Evolutionary conservation across 768 basidiomycete species (phyloP).

Genomic region (Mycena metata): DNA sequence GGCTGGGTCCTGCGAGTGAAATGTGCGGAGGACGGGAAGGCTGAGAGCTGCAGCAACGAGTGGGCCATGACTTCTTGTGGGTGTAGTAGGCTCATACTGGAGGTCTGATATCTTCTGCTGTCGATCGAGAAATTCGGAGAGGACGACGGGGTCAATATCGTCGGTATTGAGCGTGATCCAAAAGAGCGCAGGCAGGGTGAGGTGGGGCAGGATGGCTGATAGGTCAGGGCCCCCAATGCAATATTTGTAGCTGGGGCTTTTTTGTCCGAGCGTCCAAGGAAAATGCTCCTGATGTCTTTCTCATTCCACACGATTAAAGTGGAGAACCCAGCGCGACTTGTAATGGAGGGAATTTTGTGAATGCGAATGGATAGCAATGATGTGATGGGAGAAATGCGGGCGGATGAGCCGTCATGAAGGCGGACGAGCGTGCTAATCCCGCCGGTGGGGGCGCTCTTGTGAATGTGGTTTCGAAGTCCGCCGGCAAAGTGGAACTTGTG

Average conservation of each 20-base stretch:
- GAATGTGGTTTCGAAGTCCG: background rate
- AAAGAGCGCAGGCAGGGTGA: constrained; percentile 1
- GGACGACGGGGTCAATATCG: background rate
- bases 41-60: background rate
- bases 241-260: no score
- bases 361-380: background rate
- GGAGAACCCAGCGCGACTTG: background rate
- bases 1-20: background rate
- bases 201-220: background rate
- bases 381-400: background rate
- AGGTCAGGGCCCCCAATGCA: background rate
- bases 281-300: background rate
- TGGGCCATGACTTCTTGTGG: background rate
- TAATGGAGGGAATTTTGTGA: background rate
- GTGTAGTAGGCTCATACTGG: background rate
- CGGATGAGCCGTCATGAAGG: constrained; percentile 1
- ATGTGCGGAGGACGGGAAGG: background rate
- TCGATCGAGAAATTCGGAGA: background rate
- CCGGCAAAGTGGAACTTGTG: background rate
- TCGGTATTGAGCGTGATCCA: background rate
- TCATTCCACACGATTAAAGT: constrained; percentile 3
- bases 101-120: background rate
- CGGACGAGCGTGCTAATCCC: background rate
- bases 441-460: background rate
- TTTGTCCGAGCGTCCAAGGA: background rate